phyloP scores from a whole-genome alignment of 371 early-diverging fungal species.

The Mucor lusitanicus region DNA sequence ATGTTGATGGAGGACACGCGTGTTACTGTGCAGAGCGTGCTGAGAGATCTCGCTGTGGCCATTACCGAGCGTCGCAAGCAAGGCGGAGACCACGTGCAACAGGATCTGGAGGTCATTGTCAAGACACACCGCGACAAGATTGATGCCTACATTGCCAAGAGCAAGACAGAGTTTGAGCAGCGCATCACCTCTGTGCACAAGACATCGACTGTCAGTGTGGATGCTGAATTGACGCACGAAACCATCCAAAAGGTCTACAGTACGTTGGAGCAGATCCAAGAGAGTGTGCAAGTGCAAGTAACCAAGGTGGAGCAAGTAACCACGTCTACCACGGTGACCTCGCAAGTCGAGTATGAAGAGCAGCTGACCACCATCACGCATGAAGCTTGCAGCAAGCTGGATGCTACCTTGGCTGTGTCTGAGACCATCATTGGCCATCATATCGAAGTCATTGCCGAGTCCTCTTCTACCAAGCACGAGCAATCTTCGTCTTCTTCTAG shows the following conservation, averaged over 20 bases:
- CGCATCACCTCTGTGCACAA: conserved; percentile 7
- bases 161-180: conserved; percentile 24
- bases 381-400: conserved; percentile 15
- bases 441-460: conserved; percentile 27
- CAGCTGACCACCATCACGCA: conserved; percentile 17
- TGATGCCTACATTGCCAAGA: conserved; percentile 10
- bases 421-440: conserved; percentile 29
- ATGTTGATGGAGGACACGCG: conserved; percentile 29
- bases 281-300: conserved; percentile 24
- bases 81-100: conserved; percentile 31
- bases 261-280: conserved; percentile 22
- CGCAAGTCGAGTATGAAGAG: conserved; percentile 16
- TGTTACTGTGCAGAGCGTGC: conserved; percentile 12
- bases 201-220: background rate
- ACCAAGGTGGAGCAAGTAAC: conserved; percentile 25
- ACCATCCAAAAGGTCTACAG: conserved; percentile 28
- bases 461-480: background rate
- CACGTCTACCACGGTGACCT: conserved; percentile 1
- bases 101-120: conserved; percentile 30
- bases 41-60: conserved; percentile 17
- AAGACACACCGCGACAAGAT: conserved; percentile 24
- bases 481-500: background rate
- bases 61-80: conserved; percentile 31
- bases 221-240: conserved; percentile 18
- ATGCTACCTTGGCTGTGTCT: conserved; percentile 21